A percentile compares a stretch with the other conserved stretches of the same genome.
Evolutionary conservation across 768 basidiomycete species (phyloP).

Genomic region (Pluteus cervinus): DNA sequence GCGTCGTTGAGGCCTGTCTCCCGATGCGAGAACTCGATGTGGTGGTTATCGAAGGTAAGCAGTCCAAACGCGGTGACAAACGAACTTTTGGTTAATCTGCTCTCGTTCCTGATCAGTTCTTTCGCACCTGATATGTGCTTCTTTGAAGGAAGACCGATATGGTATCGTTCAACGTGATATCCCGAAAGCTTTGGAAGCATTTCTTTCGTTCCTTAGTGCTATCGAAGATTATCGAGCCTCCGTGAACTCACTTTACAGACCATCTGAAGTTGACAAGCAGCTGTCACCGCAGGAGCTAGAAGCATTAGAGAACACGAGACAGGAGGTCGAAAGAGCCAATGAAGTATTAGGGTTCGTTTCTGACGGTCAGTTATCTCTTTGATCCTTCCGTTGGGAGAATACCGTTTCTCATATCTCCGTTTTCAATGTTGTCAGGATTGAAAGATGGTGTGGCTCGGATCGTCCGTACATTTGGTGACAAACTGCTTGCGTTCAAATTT

Average conservation of each 20-base stretch:
- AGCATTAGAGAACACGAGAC: constrained; percentile 30
- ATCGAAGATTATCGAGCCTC: constrained; percentile 61
- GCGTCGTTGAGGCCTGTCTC: constrained; percentile 46
- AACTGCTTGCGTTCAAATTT: constrained; percentile 71
- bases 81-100: constrained; percentile 4
- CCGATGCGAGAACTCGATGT: constrained; percentile 61
- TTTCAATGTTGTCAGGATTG: constrained; percentile 36
- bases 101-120: constrained; percentile 40
- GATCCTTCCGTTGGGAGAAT: not conserved
- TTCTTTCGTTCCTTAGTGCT: constrained; percentile 59
- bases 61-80: constrained; percentile 7
- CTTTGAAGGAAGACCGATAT: constrained; percentile 74
- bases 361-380: constrained; percentile 44
- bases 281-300: constrained; percentile 27
- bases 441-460: constrained; percentile 64
- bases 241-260: constrained; percentile 34
- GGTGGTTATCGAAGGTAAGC: constrained; percentile 55
- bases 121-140: constrained; percentile 61
- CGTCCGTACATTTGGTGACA: constrained; percentile 68
- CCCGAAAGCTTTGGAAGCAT: constrained; percentile 72
- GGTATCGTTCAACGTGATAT: constrained; percentile 85
- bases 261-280: constrained; percentile 28
- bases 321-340: constrained; percentile 50
- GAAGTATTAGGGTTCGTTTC: constrained; percentile 47
- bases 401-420: not conserved